Evolutionary conservation across 75 land plant species (phyloP).

Genomic region (Cryptomeria japonica): DNA sequence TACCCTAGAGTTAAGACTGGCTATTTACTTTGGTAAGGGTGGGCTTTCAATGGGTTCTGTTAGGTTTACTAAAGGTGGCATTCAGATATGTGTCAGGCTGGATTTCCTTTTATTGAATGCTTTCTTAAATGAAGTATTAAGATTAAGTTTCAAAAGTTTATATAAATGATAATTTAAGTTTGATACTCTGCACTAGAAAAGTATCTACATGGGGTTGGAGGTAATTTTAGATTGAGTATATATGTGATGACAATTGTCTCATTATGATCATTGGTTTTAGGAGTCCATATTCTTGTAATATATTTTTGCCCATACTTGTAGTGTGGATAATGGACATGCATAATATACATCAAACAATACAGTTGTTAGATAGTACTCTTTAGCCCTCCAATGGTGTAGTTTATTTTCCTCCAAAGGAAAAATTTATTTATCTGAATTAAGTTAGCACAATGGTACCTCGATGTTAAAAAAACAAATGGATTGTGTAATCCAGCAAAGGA

Average conservation of each 20-base stretch:
- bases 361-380: neutral
- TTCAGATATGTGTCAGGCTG: neutral
- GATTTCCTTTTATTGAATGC: neutral
- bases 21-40: neutral
- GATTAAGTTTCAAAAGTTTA: too few relatives aligned
- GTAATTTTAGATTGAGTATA: neutral
- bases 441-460: neutral
- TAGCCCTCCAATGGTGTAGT: neutral
- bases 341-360: neutral
- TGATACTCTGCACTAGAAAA: neutral
- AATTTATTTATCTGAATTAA: neutral
- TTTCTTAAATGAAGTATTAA: neutral
- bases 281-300: neutral
- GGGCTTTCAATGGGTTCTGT: neutral
- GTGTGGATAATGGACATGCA: neutral
- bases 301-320: neutral
- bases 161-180: too few relatives aligned
- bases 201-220: neutral
- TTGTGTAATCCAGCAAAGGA: neutral
- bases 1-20: neutral
- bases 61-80: neutral
- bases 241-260: neutral
- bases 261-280: neutral
- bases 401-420: neutral
- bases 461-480: neutral